Base-by-base conservation (phyloP, 2,329 filamentous ascomycete species). In the Fusarium penzigii region DNA sequence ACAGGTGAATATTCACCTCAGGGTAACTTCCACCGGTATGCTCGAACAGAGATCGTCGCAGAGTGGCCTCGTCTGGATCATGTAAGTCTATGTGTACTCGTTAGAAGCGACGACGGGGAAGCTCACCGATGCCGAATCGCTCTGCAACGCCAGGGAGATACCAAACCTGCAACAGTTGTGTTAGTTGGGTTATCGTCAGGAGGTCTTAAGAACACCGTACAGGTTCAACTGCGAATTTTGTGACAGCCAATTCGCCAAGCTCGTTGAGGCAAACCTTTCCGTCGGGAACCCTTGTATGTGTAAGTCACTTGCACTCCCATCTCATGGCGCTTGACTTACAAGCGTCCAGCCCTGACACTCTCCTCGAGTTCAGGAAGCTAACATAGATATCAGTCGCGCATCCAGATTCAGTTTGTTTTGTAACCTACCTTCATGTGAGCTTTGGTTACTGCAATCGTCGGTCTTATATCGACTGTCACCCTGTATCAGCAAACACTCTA, bases 11-110 rank as follows among this genome's bases (percentile, higher is more conserved):
- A 34, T 45, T 40, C 67, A 81, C 81, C 73, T 99, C 94, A 2
- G 94, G 94, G 72, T 96, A 99, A 61, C 90, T 96, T 49, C 94
- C 94, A 50, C 94, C 94, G 1, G 92, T 97, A 65, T 97, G 89
- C 68, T 97, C 94, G 68, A 97, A 97, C 20, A 99, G 77, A 1
- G 90, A 89, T 55, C 93, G 84, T 57, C 94, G 87, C 17, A 99
- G 80, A 13, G 87, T 88, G 11, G 87, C 90, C 75, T 99, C 94
- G 56, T 97, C 92, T 83, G 52, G 25, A 9, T 29, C 17, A 32
- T 32, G 46, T 78, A 48, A 75, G 67, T 47, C 20, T 7, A 25
- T 25, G 20, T 25, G 4, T 25, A 25, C 20, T 25, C 20, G 25
- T 5, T 32, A 17, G 14, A 29, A 46, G n/a, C 5, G 1, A 34